phyloP scores from a whole-genome alignment of 176 grass and related monocot species.

The Chloris gayana region DNA sequence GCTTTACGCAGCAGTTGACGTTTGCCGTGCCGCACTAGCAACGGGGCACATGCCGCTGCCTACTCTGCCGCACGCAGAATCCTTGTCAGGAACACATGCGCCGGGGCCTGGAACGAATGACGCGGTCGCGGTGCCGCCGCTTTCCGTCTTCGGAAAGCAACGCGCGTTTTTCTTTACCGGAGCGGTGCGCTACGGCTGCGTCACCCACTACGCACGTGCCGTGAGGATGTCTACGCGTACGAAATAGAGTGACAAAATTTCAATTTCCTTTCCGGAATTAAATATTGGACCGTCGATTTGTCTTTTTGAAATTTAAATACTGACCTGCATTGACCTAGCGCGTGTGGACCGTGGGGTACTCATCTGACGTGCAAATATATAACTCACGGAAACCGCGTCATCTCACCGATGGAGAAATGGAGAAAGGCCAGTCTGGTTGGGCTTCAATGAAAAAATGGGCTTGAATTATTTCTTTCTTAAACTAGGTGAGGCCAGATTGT shows the following conservation, averaged over 20 bases:
- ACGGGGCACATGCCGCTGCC: neutral
- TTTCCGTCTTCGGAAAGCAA: conserved; percentile 1
- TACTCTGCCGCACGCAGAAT: neutral
- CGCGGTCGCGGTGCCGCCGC: neutral
- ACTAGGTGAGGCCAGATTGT: neutral
- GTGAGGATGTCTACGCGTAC: neutral
- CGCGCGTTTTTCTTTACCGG: neutral
- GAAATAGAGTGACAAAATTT: neutral
- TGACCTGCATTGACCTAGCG: neutral
- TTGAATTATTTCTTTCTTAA: too few species aligned
- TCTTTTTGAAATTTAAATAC: neutral
- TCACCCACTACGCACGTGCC: neutral
- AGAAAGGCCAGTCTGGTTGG: neutral
- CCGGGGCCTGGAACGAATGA: neutral
- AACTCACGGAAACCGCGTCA: too few species aligned
- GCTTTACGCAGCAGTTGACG: neutral
- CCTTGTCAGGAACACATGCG: neutral
- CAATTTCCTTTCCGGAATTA: neutral
- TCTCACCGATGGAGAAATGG: too few species aligned
- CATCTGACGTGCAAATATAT: too few species aligned
- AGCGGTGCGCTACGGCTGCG: neutral
- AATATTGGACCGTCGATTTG: neutral
- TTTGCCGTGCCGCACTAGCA: neutral
- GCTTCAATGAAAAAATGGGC: neutral
- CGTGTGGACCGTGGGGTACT: neutral